phyloP scores from a whole-genome alignment of 768 basidiomycete genomes.

The Leccinum obscurum region DNA sequence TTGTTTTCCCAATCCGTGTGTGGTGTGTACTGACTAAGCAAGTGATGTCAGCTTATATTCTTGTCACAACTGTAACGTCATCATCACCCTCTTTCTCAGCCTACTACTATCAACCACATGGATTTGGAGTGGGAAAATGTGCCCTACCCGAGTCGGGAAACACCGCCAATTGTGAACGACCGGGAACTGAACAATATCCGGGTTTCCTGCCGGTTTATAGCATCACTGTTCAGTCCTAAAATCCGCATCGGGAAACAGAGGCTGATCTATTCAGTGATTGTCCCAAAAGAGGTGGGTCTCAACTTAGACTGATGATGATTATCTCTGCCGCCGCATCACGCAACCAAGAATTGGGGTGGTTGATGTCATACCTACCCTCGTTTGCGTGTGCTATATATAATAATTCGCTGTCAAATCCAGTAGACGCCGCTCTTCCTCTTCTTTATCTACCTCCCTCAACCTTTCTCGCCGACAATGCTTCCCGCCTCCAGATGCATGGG shows the following conservation, averaged over 20 bases:
- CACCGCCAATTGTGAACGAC: background rate
- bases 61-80: background rate
- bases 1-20: background rate
- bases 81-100: background rate
- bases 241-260: background rate
- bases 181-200: background rate
- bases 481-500: conserved; percentile 37
- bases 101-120: background rate
- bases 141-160: background rate
- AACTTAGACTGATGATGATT: background rate
- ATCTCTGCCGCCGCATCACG: background rate
- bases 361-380: conserved; percentile 24
- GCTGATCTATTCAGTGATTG: background rate
- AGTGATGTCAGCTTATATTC: background rate
- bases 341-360: conserved; percentile 4
- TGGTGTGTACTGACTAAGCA: background rate
- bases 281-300: conserved; percentile 1
- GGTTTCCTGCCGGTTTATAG: background rate
- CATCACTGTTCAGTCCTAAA: background rate
- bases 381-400: background rate
- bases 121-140: conserved; percentile 8
- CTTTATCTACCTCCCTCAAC: background rate
- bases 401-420: background rate
- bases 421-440: conserved; percentile 1
- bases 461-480: conserved; percentile 14